A percentile compares a stretch with the other conserved stretches of the same genome.
Conservation (phyloP, 345 rosid species). For the Rhizophora apiculata region DNA sequence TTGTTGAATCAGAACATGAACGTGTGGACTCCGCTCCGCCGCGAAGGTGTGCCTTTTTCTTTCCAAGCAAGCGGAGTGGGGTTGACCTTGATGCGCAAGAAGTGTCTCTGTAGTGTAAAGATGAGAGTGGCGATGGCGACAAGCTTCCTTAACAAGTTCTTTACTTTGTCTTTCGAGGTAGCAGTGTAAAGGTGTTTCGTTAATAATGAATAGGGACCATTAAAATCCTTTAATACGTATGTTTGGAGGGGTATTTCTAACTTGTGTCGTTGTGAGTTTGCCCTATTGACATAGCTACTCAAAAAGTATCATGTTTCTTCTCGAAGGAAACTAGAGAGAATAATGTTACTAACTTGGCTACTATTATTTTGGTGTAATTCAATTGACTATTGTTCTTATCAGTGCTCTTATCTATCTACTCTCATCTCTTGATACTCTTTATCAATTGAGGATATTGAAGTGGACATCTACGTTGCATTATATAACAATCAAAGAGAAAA, state of each 20-base stretch:
- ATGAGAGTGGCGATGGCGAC: background rate
- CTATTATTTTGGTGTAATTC: too few relatives aligned
- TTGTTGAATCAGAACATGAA: slow-evolving; percentile 17
- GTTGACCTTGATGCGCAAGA: background rate
- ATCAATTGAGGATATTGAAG: too few relatives aligned
- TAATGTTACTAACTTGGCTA: too few relatives aligned
- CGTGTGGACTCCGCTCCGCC: slow-evolving; percentile 5
- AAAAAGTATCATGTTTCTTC: too few relatives aligned
- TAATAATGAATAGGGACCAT: background rate
- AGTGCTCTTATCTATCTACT: too few relatives aligned
- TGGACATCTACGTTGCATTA: too few relatives aligned
- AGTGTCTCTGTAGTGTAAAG: background rate
- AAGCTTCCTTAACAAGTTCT: background rate
- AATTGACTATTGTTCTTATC: too few relatives aligned
- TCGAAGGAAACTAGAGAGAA: too few relatives aligned
- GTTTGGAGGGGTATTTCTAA: background rate
- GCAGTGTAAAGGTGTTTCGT: too few relatives aligned
- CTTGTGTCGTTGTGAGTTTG: background rate
- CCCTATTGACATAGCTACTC: background rate
- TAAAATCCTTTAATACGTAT: background rate
- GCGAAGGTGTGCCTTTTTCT: background rate
- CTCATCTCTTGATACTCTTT: too few relatives aligned
- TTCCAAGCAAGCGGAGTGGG: background rate
- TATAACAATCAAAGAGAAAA: too few relatives aligned
- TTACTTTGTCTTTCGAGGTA: background rate